Base-by-base conservation (phyloP, 352 stramenopile genomes). In the Phytopythium chamaehyphon region DNA sequence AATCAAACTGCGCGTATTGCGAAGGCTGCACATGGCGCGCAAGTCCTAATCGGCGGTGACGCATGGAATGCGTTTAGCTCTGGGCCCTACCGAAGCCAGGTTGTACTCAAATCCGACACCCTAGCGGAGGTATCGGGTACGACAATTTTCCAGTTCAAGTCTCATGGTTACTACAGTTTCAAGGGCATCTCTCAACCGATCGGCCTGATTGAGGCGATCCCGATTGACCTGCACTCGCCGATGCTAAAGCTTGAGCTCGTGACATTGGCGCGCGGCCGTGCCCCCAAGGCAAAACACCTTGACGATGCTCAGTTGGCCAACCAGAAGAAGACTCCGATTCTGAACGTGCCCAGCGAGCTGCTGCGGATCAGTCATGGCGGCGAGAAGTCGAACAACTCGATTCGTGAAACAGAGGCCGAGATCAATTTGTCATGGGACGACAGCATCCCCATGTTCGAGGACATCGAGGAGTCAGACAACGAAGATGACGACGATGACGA, bases 1-100 rank as follows among this genome's bases (percentile, higher is more conserved):
- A 95, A 95, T 57, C 82, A 93, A 58, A 95, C 85, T 0, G 85
- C 85, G 6, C 76, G 85, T 40, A 95, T 95, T 51, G 85, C 85
- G 15, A 95, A 95, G 64, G 78, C 82, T 18, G 78, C 85, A 0
- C 76, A 86, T 15, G 85, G 85, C 36, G 81, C 82, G 1, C 78
- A 95, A 57, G 77, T 93, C 19, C 67, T 95, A 28, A 88, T 95
- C 51, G 85, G 85, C 22, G 75, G 80, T 6, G 83, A 92, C 16
- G 82, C 80, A 0, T 95, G 85, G 85, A 85, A 71, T 40, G 60
- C 76, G 8, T 92, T 90, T 43, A 69, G 68, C 15, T 60, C 62
- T 16, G 64, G 59, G 11, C 64, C 75, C 16, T 49, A 68, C 8
- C 61, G 64, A 16, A 73, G 52, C 16, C 56, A 83, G 31, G 60